Base-by-base conservation (phyloP, 768 basidiomycete species). In the Pulveroboletus sp. region DNA sequence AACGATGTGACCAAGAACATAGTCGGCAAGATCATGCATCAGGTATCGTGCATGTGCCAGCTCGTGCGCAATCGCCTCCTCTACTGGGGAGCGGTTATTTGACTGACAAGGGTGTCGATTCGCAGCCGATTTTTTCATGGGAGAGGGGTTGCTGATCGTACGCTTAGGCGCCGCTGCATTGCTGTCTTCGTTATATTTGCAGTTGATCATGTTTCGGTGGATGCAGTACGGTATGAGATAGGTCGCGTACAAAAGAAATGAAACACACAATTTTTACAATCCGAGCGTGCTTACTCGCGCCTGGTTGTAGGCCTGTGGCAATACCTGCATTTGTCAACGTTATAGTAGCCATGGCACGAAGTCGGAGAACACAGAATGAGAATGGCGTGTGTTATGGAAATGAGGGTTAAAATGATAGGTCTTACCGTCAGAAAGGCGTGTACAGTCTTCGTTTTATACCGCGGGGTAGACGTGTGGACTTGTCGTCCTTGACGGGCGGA, bases 121-220 rank as follows among this genome's bases (percentile, higher is more conserved):
- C 6, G 33, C n/a, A n/a, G 33, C 33, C 1, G 51, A 19, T 11
- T 25, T 39, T 23, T 51, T 53, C 5, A 19, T 3, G 6, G 49
- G 54, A 3, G 53, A 58, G 0, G 44, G 44, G 6, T 47, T 17
- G 6, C 10, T 34, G 5, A 12, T 36, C 3, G 48, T 53, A 16
- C 41, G 40, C 9, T 31, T 10, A 1, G 51, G 51, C 1, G 39
- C n/a, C 5, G 33, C 35, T n/a, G 38, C 20, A 5, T 39, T 43
- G 4, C 2, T 29, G 10, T 34, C 24, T 4, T 38, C 6, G 4
- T 10, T 31, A 39, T n/a, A n/a, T n/a, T n/a, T n/a, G n/a, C n/a
- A n/a, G n/a, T n/a, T n/a, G n/a, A n/a, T n/a, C n/a, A n/a, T 48
- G 32, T 49, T 52, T 23, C 42, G 37, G 42, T 49, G 27, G 10